Conservation (phyloP, 805 yeast species). For the Blastobotrys terrestris region DNA sequence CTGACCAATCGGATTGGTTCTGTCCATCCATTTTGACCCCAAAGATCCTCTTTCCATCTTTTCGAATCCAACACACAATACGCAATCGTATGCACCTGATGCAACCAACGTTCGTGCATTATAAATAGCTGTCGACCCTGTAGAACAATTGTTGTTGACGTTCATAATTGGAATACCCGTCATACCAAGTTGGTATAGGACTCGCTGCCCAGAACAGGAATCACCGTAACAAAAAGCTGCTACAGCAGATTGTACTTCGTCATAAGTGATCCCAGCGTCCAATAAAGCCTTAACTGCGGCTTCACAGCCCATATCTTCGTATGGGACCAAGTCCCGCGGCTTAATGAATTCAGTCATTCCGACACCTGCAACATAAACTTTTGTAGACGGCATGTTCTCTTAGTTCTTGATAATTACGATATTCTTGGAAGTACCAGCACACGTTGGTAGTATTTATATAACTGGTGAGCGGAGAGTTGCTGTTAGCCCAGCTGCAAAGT, state of each 20-base stretch:
- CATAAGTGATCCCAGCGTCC: slow-evolving; percentile 24
- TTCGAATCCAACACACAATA: slow-evolving; percentile 24
- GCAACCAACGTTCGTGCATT: slow-evolving; percentile 18
- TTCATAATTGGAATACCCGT: slow-evolving; percentile 23
- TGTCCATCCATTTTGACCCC: slow-evolving; percentile 19
- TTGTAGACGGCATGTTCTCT: neutral
- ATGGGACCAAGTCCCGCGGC: slow-evolving; percentile 19
- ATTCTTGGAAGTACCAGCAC: too few species aligned
- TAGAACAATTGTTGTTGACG: slow-evolving; percentile 25
- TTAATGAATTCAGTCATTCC: slow-evolving; percentile 25
- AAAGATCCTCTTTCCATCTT: slow-evolving; percentile 24
- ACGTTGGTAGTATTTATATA: neutral
- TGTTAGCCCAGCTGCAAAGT: neutral
- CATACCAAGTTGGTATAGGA: slow-evolving; percentile 23
- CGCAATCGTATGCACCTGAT: slow-evolving; percentile 20
- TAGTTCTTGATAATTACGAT: too few species aligned
- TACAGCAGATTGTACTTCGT: slow-evolving; percentile 18
- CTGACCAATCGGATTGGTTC: slow-evolving; percentile 18
- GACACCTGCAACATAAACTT: slow-evolving; percentile 23
- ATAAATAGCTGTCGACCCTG: slow-evolving; percentile 23
- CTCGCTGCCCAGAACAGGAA: slow-evolving; percentile 23
- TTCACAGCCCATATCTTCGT: slow-evolving; percentile 24
- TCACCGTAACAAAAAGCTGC: slow-evolving; percentile 24
- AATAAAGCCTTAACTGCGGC: slow-evolving; percentile 23
- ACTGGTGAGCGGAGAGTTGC: too few species aligned